Evolutionary conservation across 805 yeast genomes (phyloP), one percentile per base, ranked within the genome.

Genomic region (Barnettozyma wickerhamii): DNA sequence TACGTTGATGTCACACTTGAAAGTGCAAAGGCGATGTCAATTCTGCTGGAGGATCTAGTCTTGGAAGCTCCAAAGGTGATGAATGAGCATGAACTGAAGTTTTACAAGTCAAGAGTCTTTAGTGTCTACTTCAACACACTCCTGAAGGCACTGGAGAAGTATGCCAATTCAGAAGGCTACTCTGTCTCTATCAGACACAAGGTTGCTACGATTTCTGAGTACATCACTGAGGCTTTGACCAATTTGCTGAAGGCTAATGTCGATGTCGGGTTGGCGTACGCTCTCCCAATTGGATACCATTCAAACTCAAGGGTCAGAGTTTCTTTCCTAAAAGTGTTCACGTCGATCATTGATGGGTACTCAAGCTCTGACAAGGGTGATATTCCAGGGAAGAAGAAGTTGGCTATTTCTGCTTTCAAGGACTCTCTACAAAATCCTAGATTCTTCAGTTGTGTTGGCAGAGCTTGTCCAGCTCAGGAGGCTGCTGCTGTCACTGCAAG

Each of bases 221-320:
- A 80, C 58, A 77, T 81, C 10, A 75, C 86, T 40, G 64, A 68
- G 18, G 78, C 85, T 17, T 66, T 87, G 37, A 78, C 89, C 3
- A 84, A 84, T 48, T 59, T 88, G 38, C 66, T 88, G 34, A 79
- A 76, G 50, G 72, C 86, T 4, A 88, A 88, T 52, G 78, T 82
- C 6, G 88, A 82, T 40, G 79, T 84, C 19, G 95, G 95, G 7
- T 64, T 88, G 51, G 78, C 77, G 38, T 77, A 76, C 58, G 88
- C 90, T 3, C 59, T 87, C 13, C 89, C 93, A 0, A 71, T 87
- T 56, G 93, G 95, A 0, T 85, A 79, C 52, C 86, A 86, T 51
- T 72, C 73, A 18, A 83, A 84, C 55, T 60, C 65, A 12, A 72
- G 78, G 39, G 79, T 86, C 21, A 66, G 93, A 45, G 66, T 81